phyloP scores from a whole-genome alignment of 306 rosid genomes.

The Cicer judaicum region DNA sequence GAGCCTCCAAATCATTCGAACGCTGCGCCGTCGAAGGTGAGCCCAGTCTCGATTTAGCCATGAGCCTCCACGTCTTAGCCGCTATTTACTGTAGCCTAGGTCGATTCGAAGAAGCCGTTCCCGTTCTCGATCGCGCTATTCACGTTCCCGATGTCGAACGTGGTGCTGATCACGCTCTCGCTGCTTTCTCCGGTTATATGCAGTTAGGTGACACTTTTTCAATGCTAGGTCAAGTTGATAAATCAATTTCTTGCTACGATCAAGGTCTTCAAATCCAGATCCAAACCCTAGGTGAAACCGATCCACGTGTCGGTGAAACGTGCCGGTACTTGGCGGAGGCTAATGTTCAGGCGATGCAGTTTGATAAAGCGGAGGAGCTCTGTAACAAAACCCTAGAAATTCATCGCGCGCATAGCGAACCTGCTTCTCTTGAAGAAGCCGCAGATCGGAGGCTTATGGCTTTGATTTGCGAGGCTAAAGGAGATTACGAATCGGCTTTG shows the following conservation, averaged over 20 bases:
- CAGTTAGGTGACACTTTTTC: conserved; percentile 95
- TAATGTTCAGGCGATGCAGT: conserved; percentile 98
- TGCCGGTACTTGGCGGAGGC: conserved; percentile 98
- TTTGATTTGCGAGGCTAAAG: conserved; percentile 86
- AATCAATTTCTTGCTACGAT: conserved; percentile 79
- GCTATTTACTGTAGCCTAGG: conserved; percentile 93
- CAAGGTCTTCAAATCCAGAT: conserved; percentile 94
- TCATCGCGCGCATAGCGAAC: conserved; percentile 89
- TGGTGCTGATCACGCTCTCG: conserved; percentile 94
- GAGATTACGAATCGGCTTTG: conserved; percentile 83
- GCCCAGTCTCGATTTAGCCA: conserved; percentile 91
- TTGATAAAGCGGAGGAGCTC: conserved; percentile 90
- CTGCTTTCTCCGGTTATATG: conserved; percentile 95
- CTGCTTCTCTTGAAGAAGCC: conserved; percentile 97
- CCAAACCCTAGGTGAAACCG: conserved; percentile 87
- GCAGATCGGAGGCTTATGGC: conserved; percentile 96
- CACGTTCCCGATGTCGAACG: conserved; percentile 63
- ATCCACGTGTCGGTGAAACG: conserved; percentile 96
- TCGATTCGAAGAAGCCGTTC: conserved; percentile 94
- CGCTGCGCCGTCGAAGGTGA: conserved; percentile 79
- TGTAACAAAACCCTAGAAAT: conserved; percentile 91
- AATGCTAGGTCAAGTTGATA: conserved; percentile 91
- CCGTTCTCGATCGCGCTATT: conserved; percentile 90
- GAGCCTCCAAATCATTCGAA: conserved; percentile 92
- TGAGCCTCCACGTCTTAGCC: conserved; percentile 94